Conservation (phyloP, 108 stramenopile species). For the Conticribra weissflogii region DNA sequence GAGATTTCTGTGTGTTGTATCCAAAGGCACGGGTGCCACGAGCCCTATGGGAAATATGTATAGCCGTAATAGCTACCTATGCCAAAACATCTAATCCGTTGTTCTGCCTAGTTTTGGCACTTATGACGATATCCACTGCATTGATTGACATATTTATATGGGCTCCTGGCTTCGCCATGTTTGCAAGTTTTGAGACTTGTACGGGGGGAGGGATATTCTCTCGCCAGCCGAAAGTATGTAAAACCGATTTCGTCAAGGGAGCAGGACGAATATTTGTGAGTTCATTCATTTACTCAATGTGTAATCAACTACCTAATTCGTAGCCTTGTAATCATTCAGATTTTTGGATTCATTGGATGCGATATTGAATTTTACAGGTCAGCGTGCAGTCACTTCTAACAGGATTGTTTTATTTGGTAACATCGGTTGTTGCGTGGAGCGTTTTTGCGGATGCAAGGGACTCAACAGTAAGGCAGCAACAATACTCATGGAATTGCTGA, state of each 20-base stretch:
- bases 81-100: constrained; percentile 12
- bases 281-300: background rate
- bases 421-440: constrained; percentile 25
- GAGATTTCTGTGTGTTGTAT: background rate
- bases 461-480: background rate
- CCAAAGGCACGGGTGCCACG: constrained; percentile 36
- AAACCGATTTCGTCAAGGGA: constrained; percentile 31
- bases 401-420: constrained; percentile 39
- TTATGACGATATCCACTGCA: constrained; percentile 33
- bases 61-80: constrained; percentile 22
- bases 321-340: background rate
- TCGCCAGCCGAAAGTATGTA: constrained; percentile 24
- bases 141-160: constrained; percentile 41
- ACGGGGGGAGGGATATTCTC: constrained; percentile 12
- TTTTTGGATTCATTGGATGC: background rate
- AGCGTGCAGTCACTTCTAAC: constrained; percentile 31
- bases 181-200: constrained; percentile 41
- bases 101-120: constrained; percentile 20
- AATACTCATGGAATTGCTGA: too few relatives aligned
- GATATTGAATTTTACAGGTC: constrained; percentile 1
- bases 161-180: constrained; percentile 35
- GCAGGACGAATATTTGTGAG: constrained; percentile 32
- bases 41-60: constrained; percentile 35
- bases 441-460: constrained; percentile 20
- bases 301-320: too few relatives aligned